Percentiles rank a stretch among this genome's conserved stretches.
These are phyloP conservation scores for Bipolaris victoriae DNA, from an alignment of 2,329 filamentous ascomycete species.

Conservation along the genomic window DNA sequence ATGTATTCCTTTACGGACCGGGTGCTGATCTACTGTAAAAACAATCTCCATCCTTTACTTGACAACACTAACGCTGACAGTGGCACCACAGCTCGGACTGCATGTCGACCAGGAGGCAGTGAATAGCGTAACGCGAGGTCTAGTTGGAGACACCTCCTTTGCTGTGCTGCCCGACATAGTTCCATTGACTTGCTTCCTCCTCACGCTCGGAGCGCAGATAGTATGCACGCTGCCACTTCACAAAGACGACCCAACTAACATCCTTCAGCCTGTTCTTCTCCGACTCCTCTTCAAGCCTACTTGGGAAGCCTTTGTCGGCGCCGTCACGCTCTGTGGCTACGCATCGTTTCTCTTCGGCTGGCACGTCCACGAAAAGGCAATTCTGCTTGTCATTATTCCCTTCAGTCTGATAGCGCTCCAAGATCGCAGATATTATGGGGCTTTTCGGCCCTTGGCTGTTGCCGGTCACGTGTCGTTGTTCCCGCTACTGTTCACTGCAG, in stretches of 20 bases:
- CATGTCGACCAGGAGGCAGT: constrained; percentile 75
- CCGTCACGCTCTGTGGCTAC: constrained; percentile 91
- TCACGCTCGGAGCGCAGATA: constrained; percentile 83
- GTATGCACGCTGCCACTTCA: constrained; percentile 50
- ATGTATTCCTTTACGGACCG: constrained; percentile 93
- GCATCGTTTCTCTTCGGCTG: constrained; percentile 97
- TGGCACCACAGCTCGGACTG: constrained; percentile 81
- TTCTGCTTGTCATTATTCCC: constrained; percentile 90
- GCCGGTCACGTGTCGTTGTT: constrained; percentile 95
- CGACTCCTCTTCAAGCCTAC: constrained; percentile 82
- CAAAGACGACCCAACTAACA: constrained; percentile 17
- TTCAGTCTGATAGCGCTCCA: constrained; percentile 91
- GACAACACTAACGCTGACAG: constrained; percentile 52
- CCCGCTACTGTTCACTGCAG: constrained; percentile 86
- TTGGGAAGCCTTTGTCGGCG: constrained; percentile 88
- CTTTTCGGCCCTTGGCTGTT: constrained; percentile 89
- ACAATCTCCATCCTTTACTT: neutral
- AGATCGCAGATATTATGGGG: constrained; percentile 87
- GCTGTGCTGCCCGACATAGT: constrained; percentile 88
- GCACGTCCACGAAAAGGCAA: constrained; percentile 98
- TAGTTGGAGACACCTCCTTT: constrained; percentile 93
- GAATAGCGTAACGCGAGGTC: constrained; percentile 86
- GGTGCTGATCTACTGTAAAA: constrained; percentile 77
- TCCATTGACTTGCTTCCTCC: constrained; percentile 76
- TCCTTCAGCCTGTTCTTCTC: constrained; percentile 61